These are phyloP conservation scores for Fusarium solani-melongenae DNA, from an alignment of 2,329 filamentous ascomycete genomes.

Conservation along the genomic window DNA sequence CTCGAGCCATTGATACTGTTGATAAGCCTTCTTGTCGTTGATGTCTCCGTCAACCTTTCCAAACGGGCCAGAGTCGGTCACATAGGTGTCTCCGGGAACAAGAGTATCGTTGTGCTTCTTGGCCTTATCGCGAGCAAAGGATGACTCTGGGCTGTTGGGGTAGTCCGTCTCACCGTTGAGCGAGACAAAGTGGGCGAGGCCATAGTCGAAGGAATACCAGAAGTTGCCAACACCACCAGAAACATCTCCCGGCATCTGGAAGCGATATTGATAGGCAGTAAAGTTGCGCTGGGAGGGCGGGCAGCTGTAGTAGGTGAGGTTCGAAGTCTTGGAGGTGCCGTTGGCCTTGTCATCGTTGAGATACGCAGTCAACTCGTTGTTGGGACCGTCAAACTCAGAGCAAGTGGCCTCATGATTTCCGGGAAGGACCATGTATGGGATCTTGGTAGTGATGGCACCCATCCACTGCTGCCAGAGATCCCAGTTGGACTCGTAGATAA, in stretches of 20 bases:
- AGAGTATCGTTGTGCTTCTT: conserved; percentile 54
- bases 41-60: conserved; percentile 52
- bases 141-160: not conserved
- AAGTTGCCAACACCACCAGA: conserved; percentile 61
- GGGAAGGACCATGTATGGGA: conserved; percentile 62
- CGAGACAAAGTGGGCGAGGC: conserved; percentile 62
- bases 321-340: conserved; percentile 49
- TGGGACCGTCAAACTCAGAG: conserved; percentile 59
- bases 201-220: conserved; percentile 67
- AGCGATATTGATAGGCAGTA: conserved; percentile 62
- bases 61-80: conserved; percentile 62
- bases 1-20: conserved; percentile 59
- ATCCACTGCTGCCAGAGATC: conserved; percentile 64
- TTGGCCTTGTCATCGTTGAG: conserved; percentile 57
- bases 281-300: conserved; percentile 63
- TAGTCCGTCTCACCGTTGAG: conserved; percentile 63
- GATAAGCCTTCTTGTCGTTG: conserved; percentile 55
- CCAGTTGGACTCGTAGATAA: conserved; percentile 63
- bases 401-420: conserved; percentile 64
- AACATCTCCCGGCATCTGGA: conserved; percentile 61
- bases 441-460: conserved; percentile 52
- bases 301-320: conserved; percentile 62
- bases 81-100: conserved; percentile 53
- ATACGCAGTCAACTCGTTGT: conserved; percentile 58
- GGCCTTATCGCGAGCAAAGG: conserved; percentile 49